Percentiles rank a stretch among this genome's conserved stretches.
These are phyloP conservation scores for Saccharomycopsis babjevae DNA, from an alignment of 805 yeast species.

Conservation along the genomic window DNA sequence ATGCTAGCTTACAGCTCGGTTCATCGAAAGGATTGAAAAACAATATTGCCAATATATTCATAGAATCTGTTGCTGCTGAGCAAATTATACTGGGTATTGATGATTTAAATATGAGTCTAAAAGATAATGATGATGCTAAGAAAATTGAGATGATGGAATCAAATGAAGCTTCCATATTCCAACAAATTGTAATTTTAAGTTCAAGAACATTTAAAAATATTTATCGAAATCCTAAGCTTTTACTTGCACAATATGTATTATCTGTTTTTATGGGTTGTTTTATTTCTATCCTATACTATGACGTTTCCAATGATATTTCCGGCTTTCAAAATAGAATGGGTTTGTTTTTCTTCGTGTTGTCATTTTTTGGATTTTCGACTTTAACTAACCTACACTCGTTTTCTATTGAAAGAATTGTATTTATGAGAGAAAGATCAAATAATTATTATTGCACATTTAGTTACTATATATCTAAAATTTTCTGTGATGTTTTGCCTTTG, in stretches of 20 bases:
- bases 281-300: constrained; percentile 78
- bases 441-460: constrained; percentile 85
- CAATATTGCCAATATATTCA: constrained; percentile 2
- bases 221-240: constrained; percentile 84
- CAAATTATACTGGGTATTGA: constrained; percentile 13
- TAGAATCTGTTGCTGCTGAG: constrained; percentile 15
- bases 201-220: constrained; percentile 86
- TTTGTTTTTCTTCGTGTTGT: constrained; percentile 78
- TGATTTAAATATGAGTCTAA: constrained; percentile 1
- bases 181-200: constrained; percentile 65
- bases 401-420: constrained; percentile 78
- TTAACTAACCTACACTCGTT: constrained; percentile 87
- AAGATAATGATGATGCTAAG: constrained; percentile 22
- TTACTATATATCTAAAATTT: constrained; percentile 73
- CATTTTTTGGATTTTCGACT: constrained; percentile 90
- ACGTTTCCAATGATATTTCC: constrained; percentile 78
- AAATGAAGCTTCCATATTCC: constrained; percentile 30
- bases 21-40: not conserved
- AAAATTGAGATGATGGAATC: constrained; percentile 3
- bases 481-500: constrained; percentile 88
- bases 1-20: not conserved
- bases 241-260: constrained; percentile 73
- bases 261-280: constrained; percentile 70
- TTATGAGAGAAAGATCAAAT: constrained; percentile 87
- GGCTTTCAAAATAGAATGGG: constrained; percentile 97